Conservation (phyloP, 2,329 filamentous ascomycete species). For the Aquanectria penicillioides region DNA sequence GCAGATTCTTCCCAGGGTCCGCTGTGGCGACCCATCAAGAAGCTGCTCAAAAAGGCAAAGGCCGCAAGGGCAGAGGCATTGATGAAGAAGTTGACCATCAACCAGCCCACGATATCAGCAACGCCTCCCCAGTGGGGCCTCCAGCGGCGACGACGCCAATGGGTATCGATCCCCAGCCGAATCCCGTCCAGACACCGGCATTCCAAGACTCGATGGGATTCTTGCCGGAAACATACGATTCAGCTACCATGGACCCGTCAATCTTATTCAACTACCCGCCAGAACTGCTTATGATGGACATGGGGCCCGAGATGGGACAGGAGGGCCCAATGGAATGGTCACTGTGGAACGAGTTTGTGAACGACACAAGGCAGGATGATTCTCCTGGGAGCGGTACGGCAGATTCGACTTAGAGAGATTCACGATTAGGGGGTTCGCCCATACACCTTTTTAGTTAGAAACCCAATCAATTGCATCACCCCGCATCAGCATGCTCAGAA, state of each 20-base stretch:
- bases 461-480: slow-evolving; percentile 45
- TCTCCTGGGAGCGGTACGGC: slow-evolving; percentile 41
- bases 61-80: slow-evolving; percentile 48
- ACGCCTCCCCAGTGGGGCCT: neutral
- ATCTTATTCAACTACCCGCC: slow-evolving; percentile 42
- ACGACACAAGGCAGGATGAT: slow-evolving; percentile 50
- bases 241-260: slow-evolving; percentile 43
- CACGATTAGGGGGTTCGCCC: slow-evolving; percentile 13
- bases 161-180: neutral
- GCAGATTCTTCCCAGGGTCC: slow-evolving; percentile 61
- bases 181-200: neutral
- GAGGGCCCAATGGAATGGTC: slow-evolving; percentile 43
- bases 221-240: slow-evolving; percentile 36
- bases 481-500: slow-evolving; percentile 41
- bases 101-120: neutral
- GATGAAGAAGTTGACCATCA: slow-evolving; percentile 39
- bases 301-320: slow-evolving; percentile 34
- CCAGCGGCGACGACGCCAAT: slow-evolving; percentile 11
- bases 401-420: slow-evolving; percentile 27
- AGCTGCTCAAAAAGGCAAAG: slow-evolving; percentile 61
- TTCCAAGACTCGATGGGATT: neutral
- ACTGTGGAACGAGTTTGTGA: slow-evolving; percentile 57
- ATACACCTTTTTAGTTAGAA: slow-evolving; percentile 34
- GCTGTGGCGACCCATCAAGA: slow-evolving; percentile 65
- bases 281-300: slow-evolving; percentile 38